Evolutionary conservation across 495 filamentous ascomycete species (phyloP), one percentile per base, ranked within the genome.

Genomic region (Bryoglossum gracile): DNA sequence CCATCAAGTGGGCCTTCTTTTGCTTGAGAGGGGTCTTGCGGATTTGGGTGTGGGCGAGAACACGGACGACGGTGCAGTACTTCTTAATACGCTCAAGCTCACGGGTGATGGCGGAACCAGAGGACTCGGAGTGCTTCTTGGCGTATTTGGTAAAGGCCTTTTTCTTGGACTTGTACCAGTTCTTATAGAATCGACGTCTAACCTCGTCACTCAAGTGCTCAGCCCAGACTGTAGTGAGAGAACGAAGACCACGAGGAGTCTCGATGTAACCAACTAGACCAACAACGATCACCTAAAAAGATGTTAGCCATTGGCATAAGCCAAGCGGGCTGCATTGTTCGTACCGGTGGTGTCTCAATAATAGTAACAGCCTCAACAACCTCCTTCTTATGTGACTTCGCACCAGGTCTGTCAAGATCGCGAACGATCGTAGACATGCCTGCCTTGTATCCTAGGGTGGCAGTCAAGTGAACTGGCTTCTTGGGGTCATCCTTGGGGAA

Each of bases 91-190:
- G 90, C 81, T 95, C 91, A 60, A 97, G 84, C 75, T 99, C 94
- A 68, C 86, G 84, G 69, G 83, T 87, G 76, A 98, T 84, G 58
- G 87, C 85, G 61, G 87, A 75, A 62, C 87, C 91, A 72, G 65
- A 82, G 76, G 73, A 84, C 71, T 95, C 89, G 59, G 94, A 85
- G 84, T 97, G 87, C 81, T 94, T 91, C 87, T 96, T 97, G 80
- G 94, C 86, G 75, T 99, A 99, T 80, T 94, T 95, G 78, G 94
- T 99, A 80, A 97, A 99, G 49, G 94, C 94, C 89, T 99, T 99
- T 87, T 95, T 97, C 90, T 99, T 99, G 80, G 80, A 86, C 80
- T 94, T 94, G 86, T 99, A 99, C 94, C 94, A 99, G 82, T 99
- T 99, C 89, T 99, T 99, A 85, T 99, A 99, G 87, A 99, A 99